Conservation (phyloP, 345 rosid species). For the Nephelium lappaceum region DNA sequence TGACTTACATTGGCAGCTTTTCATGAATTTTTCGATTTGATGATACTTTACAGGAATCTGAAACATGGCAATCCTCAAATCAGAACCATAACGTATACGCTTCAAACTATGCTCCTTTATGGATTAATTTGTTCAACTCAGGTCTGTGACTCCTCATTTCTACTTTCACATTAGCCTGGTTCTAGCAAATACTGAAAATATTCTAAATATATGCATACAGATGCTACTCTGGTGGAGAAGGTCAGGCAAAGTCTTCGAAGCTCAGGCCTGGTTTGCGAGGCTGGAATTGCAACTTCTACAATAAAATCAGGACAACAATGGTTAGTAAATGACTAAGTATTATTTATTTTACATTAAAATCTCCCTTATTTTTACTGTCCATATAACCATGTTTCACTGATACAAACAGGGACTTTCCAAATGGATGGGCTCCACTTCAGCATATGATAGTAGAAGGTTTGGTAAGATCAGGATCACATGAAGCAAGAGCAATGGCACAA, state of each 20-base stretch:
- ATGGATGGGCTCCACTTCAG: slow-evolving; percentile 91
- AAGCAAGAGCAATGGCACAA: slow-evolving; percentile 69
- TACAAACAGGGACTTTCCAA: slow-evolving; percentile 74
- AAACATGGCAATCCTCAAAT: slow-evolving; percentile 58
- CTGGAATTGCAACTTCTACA: slow-evolving; percentile 80
- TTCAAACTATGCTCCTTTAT: slow-evolving; percentile 82
- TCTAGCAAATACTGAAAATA: not conserved
- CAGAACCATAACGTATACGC: slow-evolving; percentile 71
- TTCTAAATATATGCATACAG: slow-evolving; percentile 36
- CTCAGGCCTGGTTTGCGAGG: slow-evolving; percentile 65
- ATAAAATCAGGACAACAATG: slow-evolving; percentile 77
- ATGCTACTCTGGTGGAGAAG: slow-evolving; percentile 57
- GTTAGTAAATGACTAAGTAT: slow-evolving; percentile 35
- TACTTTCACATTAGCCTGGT: not conserved
- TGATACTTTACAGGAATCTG: slow-evolving; percentile 43
- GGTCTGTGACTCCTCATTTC: slow-evolving; percentile 44
- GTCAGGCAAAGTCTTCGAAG: slow-evolving; percentile 51
- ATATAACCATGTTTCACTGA: not conserved
- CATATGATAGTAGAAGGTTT: slow-evolving; percentile 82
- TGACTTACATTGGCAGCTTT: not conserved
- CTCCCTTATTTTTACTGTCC: not conserved
- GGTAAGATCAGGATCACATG: slow-evolving; percentile 45
- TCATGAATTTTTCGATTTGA: not conserved
- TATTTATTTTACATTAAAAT: too few species aligned
- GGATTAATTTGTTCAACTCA: slow-evolving; percentile 71